phyloP scores from a whole-genome alignment of 169 alveolate species.

The Cryptosporidium sp. region DNA sequence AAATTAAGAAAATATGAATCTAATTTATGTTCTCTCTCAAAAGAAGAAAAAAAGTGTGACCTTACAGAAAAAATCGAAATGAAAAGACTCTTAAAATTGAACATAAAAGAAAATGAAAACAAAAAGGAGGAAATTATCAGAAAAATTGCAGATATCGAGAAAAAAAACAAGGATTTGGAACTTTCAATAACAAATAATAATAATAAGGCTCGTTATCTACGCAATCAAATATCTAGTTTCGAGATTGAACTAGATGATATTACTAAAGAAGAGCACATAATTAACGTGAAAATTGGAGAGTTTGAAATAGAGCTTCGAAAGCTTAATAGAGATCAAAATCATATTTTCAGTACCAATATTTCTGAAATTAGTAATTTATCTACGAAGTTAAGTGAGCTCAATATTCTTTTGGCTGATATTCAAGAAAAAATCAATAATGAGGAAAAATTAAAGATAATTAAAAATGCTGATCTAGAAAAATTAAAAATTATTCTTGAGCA shows the following conservation, averaged over 20 bases:
- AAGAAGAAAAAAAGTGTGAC: neutral
- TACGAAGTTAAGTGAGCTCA: neutral
- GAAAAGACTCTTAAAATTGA: neutral
- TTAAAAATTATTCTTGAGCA: neutral
- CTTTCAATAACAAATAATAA: neutral
- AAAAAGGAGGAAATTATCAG: neutral
- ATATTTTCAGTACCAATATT: neutral
- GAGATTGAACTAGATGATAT: constrained; percentile 12
- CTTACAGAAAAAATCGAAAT: neutral
- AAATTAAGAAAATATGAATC: neutral
- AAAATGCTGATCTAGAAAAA: constrained; percentile 13
- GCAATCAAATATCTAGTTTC: constrained; percentile 5
- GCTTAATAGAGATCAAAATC: neutral
- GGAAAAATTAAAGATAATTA: neutral
- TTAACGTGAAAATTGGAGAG: constrained; percentile 23
- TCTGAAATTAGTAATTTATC: constrained; percentile 6
- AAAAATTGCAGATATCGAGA: neutral
- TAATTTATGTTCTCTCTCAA: neutral
- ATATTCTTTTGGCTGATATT: neutral
- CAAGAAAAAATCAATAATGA: neutral
- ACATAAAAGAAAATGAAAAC: neutral
- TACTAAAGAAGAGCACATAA: constrained; percentile 17
- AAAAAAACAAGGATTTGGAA: neutral
- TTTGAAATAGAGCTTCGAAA: constrained; percentile 7
- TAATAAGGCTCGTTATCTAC: neutral